Evolutionary conservation across 352 stramenopile genomes (phyloP).

Genomic region (Globisporangium canariense): DNA sequence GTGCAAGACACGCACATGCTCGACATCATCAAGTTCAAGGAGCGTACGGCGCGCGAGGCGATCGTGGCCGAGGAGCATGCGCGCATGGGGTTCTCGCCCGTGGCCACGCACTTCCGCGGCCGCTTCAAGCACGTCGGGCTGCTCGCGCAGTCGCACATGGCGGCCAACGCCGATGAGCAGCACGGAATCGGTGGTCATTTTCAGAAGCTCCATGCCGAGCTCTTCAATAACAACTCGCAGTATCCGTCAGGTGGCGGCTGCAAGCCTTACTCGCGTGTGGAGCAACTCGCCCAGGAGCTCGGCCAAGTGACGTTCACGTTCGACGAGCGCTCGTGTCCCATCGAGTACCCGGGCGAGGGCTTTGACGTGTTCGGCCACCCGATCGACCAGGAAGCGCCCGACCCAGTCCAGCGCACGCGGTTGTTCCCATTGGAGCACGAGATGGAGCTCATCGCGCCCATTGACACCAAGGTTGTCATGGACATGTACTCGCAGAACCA

Average conservation of each 20-base stretch:
- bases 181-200: constrained; percentile 66
- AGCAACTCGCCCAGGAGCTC: constrained; percentile 21
- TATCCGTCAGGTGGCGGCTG: not conserved
- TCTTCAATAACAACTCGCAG: constrained; percentile 16
- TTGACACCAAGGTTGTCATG: constrained; percentile 54
- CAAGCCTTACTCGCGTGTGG: constrained; percentile 14
- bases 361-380: constrained; percentile 34
- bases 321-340: constrained; percentile 21
- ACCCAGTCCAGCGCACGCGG: constrained; percentile 14
- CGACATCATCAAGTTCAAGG: constrained; percentile 62
- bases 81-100: constrained; percentile 37
- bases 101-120: constrained; percentile 52
- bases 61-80: constrained; percentile 38
- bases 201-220: constrained; percentile 50
- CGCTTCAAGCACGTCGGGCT: constrained; percentile 62
- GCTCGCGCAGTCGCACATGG: constrained; percentile 40
- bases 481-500: constrained; percentile 63
- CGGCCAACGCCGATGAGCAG: constrained; percentile 11
- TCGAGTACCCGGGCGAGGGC: constrained; percentile 30
- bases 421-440: constrained; percentile 50
- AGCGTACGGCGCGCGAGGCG: constrained; percentile 38
- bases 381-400: constrained; percentile 20
- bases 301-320: constrained; percentile 9
- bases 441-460: constrained; percentile 47
- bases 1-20: constrained; percentile 54